Evolutionary conservation across 2,329 filamentous ascomycete species (phyloP).

Genomic region (Paraphoma sp.): DNA sequence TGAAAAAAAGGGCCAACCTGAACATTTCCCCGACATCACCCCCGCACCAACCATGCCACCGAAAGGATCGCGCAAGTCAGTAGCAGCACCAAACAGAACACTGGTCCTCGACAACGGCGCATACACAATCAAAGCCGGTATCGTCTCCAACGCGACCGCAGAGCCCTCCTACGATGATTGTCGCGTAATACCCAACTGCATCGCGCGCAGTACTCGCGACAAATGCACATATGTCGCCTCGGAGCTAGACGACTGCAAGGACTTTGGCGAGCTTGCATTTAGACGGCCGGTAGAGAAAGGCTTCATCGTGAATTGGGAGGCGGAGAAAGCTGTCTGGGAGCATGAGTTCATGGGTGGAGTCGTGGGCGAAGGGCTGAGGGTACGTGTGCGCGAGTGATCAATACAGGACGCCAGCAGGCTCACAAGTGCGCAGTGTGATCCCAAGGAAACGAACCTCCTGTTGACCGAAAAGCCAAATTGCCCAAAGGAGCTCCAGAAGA

Average conservation of each 20-base stretch:
- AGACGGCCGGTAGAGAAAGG: conserved; percentile 92
- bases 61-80: conserved; percentile 40
- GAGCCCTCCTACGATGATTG: conserved; percentile 55
- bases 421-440: conserved; percentile 64
- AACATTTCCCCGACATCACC: background rate
- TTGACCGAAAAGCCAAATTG: conserved; percentile 87
- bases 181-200: conserved; percentile 81
- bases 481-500: conserved; percentile 79
- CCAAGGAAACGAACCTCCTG: conserved; percentile 80
- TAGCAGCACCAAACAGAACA: conserved; percentile 55
- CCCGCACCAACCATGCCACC: conserved; percentile 31
- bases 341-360: conserved; percentile 81
- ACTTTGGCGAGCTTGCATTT: conserved; percentile 89
- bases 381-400: conserved; percentile 30
- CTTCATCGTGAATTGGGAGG: conserved; percentile 96
- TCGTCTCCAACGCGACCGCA: conserved; percentile 53
- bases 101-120: conserved; percentile 94
- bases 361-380: conserved; percentile 65
- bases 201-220: conserved; percentile 79
- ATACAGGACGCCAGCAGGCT: conserved; percentile 5
- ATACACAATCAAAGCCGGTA: conserved; percentile 88
- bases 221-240: conserved; percentile 80
- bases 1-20: background rate
- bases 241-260: conserved; percentile 78
- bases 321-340: conserved; percentile 95